Evolutionary conservation across 1,284 basidiomycete genomes (phyloP), one percentile per base, ranked within the genome.

Genomic region (Rhodotorula sp.): DNA sequence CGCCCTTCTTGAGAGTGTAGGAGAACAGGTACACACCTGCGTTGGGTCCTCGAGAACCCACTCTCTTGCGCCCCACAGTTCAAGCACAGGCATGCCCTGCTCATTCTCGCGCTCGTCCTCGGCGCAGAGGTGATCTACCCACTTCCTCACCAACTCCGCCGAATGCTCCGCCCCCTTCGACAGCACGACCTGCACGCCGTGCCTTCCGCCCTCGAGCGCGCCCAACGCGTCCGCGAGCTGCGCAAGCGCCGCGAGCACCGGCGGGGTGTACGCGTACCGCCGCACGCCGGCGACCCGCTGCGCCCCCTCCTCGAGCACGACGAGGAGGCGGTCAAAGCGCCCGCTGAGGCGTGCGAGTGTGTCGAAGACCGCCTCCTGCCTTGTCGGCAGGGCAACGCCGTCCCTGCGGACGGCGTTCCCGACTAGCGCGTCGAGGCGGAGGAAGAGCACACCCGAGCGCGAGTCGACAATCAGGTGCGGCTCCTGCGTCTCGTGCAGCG

Each of bases 241-340:
- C 25, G 50, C 32, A 6, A 61, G 60, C 27, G 62, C 70, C 0
- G n/a, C 27, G 50, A 68, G n/a, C 3, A 69, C 66, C 0, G 70
- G 70, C 32, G 53, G 66, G 10, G 62, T 71, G 41, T 56, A 71
- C 17, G 62, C 39, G 39, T 59, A 61, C 1, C 37, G 15, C 13
- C 29, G 27, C n/a, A n/a, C 29, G 29, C 22, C 48, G 3, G 37
- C 53, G 7, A 44, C 27, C 10, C 41, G 64, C 19, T 50, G 27
- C 22, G n/a, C 29, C 3, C 37, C 29, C 36, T 66, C 69, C 25
- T 68, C 67, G 48, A 71, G 61, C 22, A 71, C n/a, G 15, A 71
- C 37, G n/a, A 69, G 29, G 37, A 71, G 27, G 1, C 39, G 58
- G 34, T 64, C 66, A 41, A 65, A 68, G 9, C 50, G 44, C 2